Base-by-base conservation (phyloP, 2,329 filamentous ascomycete species). In the Bipolaris zeicola region DNA sequence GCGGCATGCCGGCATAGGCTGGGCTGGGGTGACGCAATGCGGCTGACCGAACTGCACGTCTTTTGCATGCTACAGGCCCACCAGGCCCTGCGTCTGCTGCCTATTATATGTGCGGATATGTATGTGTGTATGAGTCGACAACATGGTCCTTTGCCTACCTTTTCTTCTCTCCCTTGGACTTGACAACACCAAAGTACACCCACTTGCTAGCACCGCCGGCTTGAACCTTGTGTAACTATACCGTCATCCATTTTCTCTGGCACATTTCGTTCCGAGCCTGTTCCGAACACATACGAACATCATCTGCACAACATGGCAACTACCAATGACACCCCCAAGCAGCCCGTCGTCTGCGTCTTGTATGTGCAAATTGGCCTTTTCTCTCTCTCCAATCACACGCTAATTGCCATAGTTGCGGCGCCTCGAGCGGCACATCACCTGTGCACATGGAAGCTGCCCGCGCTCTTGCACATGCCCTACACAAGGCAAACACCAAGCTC, bases 321-420 rank as follows among this genome's bases (percentile, higher is more conserved):
- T 39, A 52, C 37, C 52, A 63, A 58, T 48, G 59, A 50, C 49
- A 57, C 51, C 5, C 18, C 50, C 47, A 71, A 66, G 69, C 55
- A 82, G 80, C 80, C 89, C 57, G 91, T 91, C 63, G 89, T 97
- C 74, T 96, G 92, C 76, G 94, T 98, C 65, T 98, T 96, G 85
- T 88, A 80, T 73, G 81, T 72, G 16, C 3, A 18, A 3, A 26
- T 11, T 34, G 14, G 6, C 20, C 7, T 5, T 38, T 13, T 41
- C 18, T 26, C 42, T 47, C 36, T 34, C 49, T n/a, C 5, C 20
- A 18, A 18, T 18, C 20, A 41, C 6, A 41, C 26, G 45, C 64
- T 63, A 58, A 68, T 63, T 37, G 14, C 11, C n/a, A 13, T 37
- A 88, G 86, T 84, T 98, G 95, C 80, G 95, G 94, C 72, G 87